Conservation (phyloP, 1,284 basidiomycete species). For the Exobasidium cylindrosporum region DNA sequence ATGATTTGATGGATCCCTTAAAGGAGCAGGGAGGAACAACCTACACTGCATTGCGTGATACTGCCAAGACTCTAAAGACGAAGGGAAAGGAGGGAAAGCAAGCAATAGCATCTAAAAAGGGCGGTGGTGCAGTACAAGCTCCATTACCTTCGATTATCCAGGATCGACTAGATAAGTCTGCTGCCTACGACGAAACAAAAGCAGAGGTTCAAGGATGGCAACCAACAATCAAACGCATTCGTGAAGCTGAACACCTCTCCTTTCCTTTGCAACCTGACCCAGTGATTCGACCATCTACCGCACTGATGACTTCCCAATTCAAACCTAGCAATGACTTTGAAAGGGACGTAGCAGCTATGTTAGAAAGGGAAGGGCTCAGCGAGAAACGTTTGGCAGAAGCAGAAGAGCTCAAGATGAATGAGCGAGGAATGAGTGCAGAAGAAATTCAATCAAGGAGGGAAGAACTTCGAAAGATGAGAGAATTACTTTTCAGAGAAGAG, state of each 20-base stretch:
- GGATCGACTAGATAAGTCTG: conserved; percentile 85
- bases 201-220: conserved; percentile 92
- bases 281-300: conserved; percentile 58
- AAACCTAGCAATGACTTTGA: conserved; percentile 47
- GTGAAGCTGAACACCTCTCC: conserved; percentile 80
- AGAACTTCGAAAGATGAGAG: conserved; percentile 81
- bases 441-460: conserved; percentile 76
- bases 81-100: conserved; percentile 57
- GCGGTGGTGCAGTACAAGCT: conserved; percentile 69
- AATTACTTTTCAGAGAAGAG: conserved; percentile 91
- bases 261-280: conserved; percentile 77
- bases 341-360: conserved; percentile 44
- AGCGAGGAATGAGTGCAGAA: conserved; percentile 67
- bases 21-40: conserved; percentile 39
- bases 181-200: conserved; percentile 89
- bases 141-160: conserved; percentile 82
- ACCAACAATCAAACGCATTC: conserved; percentile 65
- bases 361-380: conserved; percentile 52
- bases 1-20: conserved; percentile 72
- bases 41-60: conserved; percentile 32
- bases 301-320: conserved; percentile 70
- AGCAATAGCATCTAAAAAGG: conserved; percentile 61
- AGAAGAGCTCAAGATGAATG: conserved; percentile 77
- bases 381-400: conserved; percentile 71
- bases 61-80: conserved; percentile 28